Conservation (phyloP, 805 yeast species). For the Wickerhamomyces mucosus region DNA sequence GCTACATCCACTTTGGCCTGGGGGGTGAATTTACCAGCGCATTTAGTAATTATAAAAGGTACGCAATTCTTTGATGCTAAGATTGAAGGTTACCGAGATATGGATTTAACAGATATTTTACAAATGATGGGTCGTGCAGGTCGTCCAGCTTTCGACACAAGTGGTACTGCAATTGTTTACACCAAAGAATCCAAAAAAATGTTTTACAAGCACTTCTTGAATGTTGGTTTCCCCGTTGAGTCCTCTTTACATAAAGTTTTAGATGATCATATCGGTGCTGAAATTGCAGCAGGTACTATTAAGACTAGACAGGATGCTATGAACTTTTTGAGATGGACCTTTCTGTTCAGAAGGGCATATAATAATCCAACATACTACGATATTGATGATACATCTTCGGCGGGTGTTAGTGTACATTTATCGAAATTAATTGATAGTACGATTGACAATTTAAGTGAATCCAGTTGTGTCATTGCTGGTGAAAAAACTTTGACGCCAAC, state of each 20-base stretch:
- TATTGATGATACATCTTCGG: constrained; percentile 62
- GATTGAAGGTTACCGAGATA: constrained; percentile 86
- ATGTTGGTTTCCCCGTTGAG: constrained; percentile 96
- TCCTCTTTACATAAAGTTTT: constrained; percentile 68
- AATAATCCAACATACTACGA: constrained; percentile 91
- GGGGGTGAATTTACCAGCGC: constrained; percentile 99
- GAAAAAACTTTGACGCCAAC: constrained; percentile 48
- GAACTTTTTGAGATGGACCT: constrained; percentile 94
- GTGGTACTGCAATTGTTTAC: constrained; percentile 87
- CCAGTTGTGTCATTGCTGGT: constrained; percentile 56
- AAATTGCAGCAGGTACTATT: constrained; percentile 89
- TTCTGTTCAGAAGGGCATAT: constrained; percentile 84
- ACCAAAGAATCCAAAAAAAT: constrained; percentile 75
- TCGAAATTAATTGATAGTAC: constrained; percentile 60
- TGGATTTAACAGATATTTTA: constrained; percentile 92
- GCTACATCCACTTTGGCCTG: constrained; percentile 98
- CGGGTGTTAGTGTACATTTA: constrained; percentile 74
- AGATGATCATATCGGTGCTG: constrained; percentile 92
- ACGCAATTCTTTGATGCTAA: constrained; percentile 93
- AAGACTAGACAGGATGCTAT: constrained; percentile 90
- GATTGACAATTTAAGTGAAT: constrained; percentile 55
- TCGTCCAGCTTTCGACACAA: constrained; percentile 89
- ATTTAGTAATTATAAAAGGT: constrained; percentile 92
- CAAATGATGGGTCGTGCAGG: constrained; percentile 99
- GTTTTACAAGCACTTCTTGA: constrained; percentile 76